Evolutionary conservation across 257 asterid species (phyloP).

Genomic region (Primulina huaijiensis): DNA sequence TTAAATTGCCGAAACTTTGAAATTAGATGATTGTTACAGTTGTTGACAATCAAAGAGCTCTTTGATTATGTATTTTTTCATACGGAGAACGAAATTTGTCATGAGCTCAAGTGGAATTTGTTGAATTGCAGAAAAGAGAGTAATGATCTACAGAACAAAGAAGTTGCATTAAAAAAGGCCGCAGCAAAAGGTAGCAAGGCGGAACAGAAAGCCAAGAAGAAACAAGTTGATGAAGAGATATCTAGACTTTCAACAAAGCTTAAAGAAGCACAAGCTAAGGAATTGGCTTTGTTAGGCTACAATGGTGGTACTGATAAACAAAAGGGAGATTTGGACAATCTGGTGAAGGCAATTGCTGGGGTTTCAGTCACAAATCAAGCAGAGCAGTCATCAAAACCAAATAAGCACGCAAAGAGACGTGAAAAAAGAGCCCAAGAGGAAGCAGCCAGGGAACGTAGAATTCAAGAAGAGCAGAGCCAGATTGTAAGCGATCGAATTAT

Average conservation of each 20-base stretch:
- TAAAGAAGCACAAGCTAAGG: conserved; percentile 67
- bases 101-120: conserved; percentile 1
- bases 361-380: conserved; percentile 53
- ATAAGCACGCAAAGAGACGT: conserved; percentile 71
- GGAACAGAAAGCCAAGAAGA: conserved; percentile 96
- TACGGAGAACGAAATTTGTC: conserved; percentile 7
- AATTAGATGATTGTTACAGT: background rate
- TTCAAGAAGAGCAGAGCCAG: conserved; percentile 83
- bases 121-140: conserved; percentile 74
- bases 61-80: background rate
- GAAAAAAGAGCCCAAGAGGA: conserved; percentile 89
- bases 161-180: conserved; percentile 73
- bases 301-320: conserved; percentile 32
- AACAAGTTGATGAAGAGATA: conserved; percentile 92
- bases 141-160: conserved; percentile 73
- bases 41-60: background rate
- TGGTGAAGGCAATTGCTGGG: conserved; percentile 91
- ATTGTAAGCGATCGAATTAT: conserved; percentile 55
- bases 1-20: background rate
- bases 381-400: conserved; percentile 60
- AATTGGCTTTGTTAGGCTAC: conserved; percentile 75
- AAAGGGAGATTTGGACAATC: conserved; percentile 59
- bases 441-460: conserved; percentile 92
- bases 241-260: conserved; percentile 58
- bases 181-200: conserved; percentile 98